Conservation (phyloP, 345 rosid species). For the Salix viminalis region DNA sequence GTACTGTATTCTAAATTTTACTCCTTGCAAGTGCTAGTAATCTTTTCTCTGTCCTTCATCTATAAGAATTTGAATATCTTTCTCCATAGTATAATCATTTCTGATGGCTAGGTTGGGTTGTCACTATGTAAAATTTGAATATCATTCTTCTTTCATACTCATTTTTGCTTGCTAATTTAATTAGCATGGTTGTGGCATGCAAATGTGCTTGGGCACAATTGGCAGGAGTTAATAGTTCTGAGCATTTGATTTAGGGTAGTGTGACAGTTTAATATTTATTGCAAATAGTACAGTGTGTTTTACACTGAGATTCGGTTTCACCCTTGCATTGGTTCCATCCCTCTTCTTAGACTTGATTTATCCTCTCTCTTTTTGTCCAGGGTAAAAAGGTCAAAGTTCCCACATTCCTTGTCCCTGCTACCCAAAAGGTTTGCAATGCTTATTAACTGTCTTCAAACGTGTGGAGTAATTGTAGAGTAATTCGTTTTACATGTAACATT, state of each 20-base stretch:
- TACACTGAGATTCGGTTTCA: background rate
- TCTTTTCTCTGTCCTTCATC: background rate
- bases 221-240: background rate
- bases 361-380: slow-evolving; percentile 32
- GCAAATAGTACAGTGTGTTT: background rate
- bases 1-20: background rate
- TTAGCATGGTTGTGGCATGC: background rate
- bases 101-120: background rate
- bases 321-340: background rate
- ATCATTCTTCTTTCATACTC: background rate
- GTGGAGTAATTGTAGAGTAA: background rate
- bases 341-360: background rate
- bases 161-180: background rate
- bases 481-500: background rate
- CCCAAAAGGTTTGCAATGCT: slow-evolving; percentile 61
- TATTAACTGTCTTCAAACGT: background rate
- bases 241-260: background rate
- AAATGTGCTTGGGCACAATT: background rate
- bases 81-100: background rate
- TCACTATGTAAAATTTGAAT: background rate
- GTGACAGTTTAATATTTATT: background rate
- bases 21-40: background rate
- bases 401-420: slow-evolving; percentile 95
- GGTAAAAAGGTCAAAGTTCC: slow-evolving; percentile 90
- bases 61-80: background rate